Conservation (phyloP, 345 rosid species). For the Abelmoschus esculentus region DNA sequence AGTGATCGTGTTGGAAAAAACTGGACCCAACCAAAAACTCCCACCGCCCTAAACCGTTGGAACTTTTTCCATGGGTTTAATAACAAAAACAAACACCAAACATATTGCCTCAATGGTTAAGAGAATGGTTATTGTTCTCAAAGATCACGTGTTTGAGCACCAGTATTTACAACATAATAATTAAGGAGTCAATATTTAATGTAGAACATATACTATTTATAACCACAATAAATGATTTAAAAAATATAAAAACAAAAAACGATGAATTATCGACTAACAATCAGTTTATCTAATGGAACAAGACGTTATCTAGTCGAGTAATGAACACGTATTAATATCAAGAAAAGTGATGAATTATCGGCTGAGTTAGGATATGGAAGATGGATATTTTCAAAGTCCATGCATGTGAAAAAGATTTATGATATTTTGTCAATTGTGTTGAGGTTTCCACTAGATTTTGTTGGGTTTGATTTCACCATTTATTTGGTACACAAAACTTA, state of each 20-base stretch:
- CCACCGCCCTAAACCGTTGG: conserved; percentile 5
- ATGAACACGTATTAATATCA: no score
- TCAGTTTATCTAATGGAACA: no score
- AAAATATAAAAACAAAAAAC: no score
- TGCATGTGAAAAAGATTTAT: background rate
- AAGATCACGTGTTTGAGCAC: no score
- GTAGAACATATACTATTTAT: no score
- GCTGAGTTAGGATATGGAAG: background rate
- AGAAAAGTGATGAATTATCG: background rate
- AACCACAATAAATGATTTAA: no score
- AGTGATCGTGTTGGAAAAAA: background rate
- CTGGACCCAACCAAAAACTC: background rate
- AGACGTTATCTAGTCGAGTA: no score
- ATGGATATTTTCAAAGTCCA: background rate
- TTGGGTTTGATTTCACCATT: conserved; percentile 11
- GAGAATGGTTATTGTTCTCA: no score
- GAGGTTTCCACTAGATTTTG: conserved; percentile 6
- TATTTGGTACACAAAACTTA: conserved; percentile 23
- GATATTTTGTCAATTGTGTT: background rate
- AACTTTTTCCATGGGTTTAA: background rate
- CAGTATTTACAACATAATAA: no score
- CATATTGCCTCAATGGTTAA: no score
- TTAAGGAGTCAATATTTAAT: no score
- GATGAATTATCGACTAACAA: background rate
- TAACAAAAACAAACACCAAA: no score